These are phyloP conservation scores for Adiantum capillusveneris DNA, from an alignment of 75 land plant genomes.

Conservation along the genomic window DNA sequence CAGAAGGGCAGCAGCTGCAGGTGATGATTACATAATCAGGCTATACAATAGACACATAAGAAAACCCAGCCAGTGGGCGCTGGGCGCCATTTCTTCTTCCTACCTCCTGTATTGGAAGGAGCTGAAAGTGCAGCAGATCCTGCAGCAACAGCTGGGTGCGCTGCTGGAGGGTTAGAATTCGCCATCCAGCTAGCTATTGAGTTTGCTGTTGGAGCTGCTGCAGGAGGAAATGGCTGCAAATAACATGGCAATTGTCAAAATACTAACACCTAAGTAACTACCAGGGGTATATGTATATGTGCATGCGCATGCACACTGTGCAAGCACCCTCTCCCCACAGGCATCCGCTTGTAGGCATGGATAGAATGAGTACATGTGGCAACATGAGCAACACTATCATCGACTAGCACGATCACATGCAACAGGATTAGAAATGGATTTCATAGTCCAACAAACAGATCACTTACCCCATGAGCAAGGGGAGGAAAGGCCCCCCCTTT, in stretches of 20 bases:
- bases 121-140: slow-evolving; percentile 50
- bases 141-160: slow-evolving; percentile 61
- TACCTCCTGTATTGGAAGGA: slow-evolving; percentile 46
- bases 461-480: slow-evolving; percentile 55
- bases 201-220: slow-evolving; percentile 51
- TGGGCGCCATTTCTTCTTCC: not conserved
- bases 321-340: too few species aligned
- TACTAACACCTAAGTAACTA: too few species aligned
- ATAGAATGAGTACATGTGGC: not conserved
- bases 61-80: too few species aligned
- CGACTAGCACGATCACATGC: too few species aligned
- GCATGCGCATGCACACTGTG: not conserved
- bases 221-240: slow-evolving; percentile 64
- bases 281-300: not conserved
- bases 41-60: not conserved
- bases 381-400: too few species aligned
- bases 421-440: slow-evolving; percentile 2
- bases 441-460: not conserved
- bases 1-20: slow-evolving; percentile 36
- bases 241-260: slow-evolving; percentile 4
- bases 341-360: not conserved
- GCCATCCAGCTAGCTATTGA: slow-evolving; percentile 86
- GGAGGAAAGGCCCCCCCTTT: slow-evolving; percentile 61
- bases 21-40: not conserved
- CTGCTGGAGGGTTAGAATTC: slow-evolving; percentile 42